Percentiles rank a stretch among this genome's conserved stretches.
Evolutionary conservation across 345 rosid species (phyloP).

Genomic region (Carallia brachiata): DNA sequence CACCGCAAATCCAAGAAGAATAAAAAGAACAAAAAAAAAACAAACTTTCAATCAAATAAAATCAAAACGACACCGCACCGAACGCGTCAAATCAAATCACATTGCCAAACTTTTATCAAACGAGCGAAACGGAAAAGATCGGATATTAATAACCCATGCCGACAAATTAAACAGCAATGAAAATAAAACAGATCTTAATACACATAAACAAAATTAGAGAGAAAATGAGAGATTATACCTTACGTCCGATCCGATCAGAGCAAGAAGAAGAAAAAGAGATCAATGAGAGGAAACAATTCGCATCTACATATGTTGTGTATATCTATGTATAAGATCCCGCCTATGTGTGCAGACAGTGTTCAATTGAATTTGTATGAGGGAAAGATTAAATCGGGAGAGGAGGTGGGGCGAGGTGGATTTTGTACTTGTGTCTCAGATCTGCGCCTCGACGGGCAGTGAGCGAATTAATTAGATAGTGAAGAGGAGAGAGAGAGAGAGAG

Average conservation of each 20-base stretch:
- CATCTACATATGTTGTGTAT: not conserved
- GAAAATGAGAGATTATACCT: not conserved
- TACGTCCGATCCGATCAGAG: slow-evolving; percentile 6
- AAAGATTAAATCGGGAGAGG: not conserved
- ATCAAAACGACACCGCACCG: too few species aligned
- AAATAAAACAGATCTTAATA: not conserved
- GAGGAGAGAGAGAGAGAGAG: not conserved
- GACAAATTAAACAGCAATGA: too few species aligned
- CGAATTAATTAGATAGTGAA: not conserved
- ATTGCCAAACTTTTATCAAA: too few species aligned
- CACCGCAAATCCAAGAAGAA: not conserved
- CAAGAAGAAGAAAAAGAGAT: not conserved
- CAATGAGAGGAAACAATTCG: not conserved
- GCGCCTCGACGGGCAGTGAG: not conserved
- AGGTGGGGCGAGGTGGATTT: not conserved
- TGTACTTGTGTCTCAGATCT: slow-evolving; percentile 6
- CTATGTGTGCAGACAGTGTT: not conserved
- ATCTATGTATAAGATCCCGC: too few species aligned
- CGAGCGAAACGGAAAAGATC: too few species aligned
- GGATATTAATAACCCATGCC: too few species aligned
- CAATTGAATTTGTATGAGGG: not conserved
- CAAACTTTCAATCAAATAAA: not conserved
- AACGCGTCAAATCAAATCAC: not conserved
- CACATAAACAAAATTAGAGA: not conserved
- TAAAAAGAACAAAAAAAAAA: not conserved